Percentiles rank a stretch among this genome's conserved stretches.
phyloP scores from a whole-genome alignment of 2,329 filamentous ascomycete genomes.

The Arthroderma sp. region DNA sequence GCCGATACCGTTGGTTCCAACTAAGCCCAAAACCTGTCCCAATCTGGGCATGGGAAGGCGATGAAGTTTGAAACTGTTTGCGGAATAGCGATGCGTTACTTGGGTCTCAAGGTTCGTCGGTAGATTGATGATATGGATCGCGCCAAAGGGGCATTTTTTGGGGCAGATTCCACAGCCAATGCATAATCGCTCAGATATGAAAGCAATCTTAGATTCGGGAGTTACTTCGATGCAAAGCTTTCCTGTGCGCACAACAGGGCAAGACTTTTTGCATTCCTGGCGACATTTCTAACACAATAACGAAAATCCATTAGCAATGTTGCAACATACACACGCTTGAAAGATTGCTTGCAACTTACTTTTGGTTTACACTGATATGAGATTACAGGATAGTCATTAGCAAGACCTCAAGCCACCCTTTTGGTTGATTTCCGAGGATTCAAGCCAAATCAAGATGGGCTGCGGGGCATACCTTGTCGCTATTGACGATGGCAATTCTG shows the following conservation, averaged over 20 bases:
- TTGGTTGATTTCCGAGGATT: too few relatives aligned
- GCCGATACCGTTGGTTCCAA: slow-evolving; percentile 99
- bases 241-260: slow-evolving; percentile 90
- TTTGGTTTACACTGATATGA: slow-evolving; percentile 67
- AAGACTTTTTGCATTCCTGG: slow-evolving; percentile 98
- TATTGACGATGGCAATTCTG: slow-evolving; percentile 98
- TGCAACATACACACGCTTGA: background rate
- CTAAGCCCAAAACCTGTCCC: slow-evolving; percentile 87
- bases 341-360: slow-evolving; percentile 34
- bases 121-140: slow-evolving; percentile 99
- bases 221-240: slow-evolving; percentile 95
- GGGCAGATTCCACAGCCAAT: slow-evolving; percentile 99
- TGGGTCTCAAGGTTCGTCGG: slow-evolving; percentile 97
- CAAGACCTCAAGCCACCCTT: background rate
- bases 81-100: slow-evolving; percentile 95
- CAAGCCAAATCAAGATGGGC: background rate
- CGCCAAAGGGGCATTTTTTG: slow-evolving; percentile 97
- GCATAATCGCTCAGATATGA: slow-evolving; percentile 90
- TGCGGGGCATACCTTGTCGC: slow-evolving; percentile 64
- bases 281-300: slow-evolving; percentile 63
- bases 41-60: slow-evolving; percentile 90
- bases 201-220: slow-evolving; percentile 81
- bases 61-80: slow-evolving; percentile 99
- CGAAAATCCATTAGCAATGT: background rate
- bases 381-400: background rate